Conservation (phyloP, 1,284 basidiomycete genomes). For the Rhodotorula sp. region DNA sequence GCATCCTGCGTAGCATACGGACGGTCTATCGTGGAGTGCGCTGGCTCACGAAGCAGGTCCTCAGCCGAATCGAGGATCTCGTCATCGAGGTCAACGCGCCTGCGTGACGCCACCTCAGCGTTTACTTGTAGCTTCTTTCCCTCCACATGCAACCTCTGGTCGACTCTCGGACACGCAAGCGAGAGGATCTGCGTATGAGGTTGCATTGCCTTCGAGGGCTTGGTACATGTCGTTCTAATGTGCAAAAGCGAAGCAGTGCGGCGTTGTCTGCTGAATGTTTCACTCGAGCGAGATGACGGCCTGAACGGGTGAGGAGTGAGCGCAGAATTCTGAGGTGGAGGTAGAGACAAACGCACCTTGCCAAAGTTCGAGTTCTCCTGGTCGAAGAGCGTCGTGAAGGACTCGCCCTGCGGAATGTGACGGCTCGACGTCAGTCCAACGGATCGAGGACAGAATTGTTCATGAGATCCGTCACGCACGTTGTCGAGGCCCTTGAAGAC, state of each 20-base stretch:
- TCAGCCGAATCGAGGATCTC: slow-evolving; percentile 30
- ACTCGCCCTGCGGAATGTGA: slow-evolving; percentile 3
- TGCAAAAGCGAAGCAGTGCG: too few species aligned
- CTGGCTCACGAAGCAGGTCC: slow-evolving; percentile 15
- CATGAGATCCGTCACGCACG: slow-evolving; percentile 15
- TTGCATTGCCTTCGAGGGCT: neutral
- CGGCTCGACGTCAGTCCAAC: neutral
- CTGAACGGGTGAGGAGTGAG: slow-evolving; percentile 7
- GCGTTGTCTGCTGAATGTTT: too few species aligned
- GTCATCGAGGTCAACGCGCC: slow-evolving; percentile 28
- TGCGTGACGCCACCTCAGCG: neutral
- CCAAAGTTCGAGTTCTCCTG: slow-evolving; percentile 13
- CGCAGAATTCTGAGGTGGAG: too few species aligned
- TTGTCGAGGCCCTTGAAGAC: slow-evolving; percentile 42
- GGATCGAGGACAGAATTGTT: too few species aligned
- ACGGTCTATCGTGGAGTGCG: slow-evolving; percentile 27
- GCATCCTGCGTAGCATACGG: slow-evolving; percentile 16
- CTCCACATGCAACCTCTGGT: too few species aligned
- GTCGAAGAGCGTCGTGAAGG: slow-evolving; percentile 12
- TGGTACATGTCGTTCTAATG: neutral
- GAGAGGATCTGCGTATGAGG: too few species aligned
- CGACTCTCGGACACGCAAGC: neutral
- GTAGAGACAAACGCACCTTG: neutral
- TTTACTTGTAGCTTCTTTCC: neutral
- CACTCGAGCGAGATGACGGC: slow-evolving; percentile 37